Base-by-base conservation (phyloP, 495 filamentous ascomycete genomes). In the Parmelia sp. region DNA sequence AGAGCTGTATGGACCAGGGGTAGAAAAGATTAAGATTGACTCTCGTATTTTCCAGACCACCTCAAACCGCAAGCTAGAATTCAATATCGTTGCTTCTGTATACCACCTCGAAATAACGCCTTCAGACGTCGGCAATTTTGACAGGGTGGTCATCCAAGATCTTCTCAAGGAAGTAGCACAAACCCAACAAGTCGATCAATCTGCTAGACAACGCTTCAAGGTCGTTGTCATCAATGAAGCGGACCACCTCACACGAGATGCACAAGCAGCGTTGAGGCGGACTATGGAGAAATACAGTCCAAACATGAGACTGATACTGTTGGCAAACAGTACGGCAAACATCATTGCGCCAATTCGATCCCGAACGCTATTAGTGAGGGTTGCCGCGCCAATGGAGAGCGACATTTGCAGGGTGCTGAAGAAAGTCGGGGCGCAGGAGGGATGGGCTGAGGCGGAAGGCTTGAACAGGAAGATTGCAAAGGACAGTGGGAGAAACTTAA, bases 251-350 rank as follows among this genome's bases (percentile, higher is more conserved):
- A 95, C 88, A 1, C 78, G 94, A 49, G 94, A 98, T 83, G 94
- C 94, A 10, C 94, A 98, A 76, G 95, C 95, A 1, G 94, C 94
- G 58, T 79, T 98, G 72, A 84, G 94, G 72, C 82, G 94, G 62
- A 98, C 94, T 0, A 98, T 98, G 94, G 94, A 98, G 78, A 98
- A 98, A 79, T 98, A 98, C 77, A 91, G 88, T 66, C 93, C 94
- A 27, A 98, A 97, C 74, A 68, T 98, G 66, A 80, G 94, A 40
- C 76, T 98, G 69, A 96, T 98, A 57, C 77, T 98, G 55, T 77
- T 97, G 56, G 95, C 93, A 51, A 97, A 97, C 71, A 91, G 87
- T 66, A 98, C 94, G 37, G 90, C 91, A 62, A 96, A 96, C 70
- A 98, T 98, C 69, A 98, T 97, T 76, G 92, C 92, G 23, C 94